phyloP scores from a whole-genome alignment of 176 grass and related monocot genomes.

The Raddia distichophylla region DNA sequence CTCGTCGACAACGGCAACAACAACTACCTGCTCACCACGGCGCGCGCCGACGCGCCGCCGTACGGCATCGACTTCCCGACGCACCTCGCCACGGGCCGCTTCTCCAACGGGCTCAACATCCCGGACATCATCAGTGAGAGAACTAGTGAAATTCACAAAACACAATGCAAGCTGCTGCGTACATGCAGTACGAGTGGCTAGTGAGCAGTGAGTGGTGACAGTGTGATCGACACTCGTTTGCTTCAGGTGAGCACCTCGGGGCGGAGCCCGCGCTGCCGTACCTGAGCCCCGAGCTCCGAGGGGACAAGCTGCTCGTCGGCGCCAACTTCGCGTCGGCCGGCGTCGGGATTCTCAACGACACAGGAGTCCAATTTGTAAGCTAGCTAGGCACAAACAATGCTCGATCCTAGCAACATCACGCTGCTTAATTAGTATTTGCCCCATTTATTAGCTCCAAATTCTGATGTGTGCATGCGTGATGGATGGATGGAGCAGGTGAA shows the following conservation, averaged over 20 bases:
- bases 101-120: constrained; percentile 94
- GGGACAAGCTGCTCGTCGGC: constrained; percentile 82
- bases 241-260: constrained; percentile 77
- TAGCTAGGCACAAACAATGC: neutral
- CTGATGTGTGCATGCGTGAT: neutral
- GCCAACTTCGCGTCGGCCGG: constrained; percentile 97
- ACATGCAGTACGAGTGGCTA: no score
- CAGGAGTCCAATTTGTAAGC: constrained; percentile 86
- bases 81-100: constrained; percentile 70
- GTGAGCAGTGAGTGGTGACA: no score
- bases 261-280: constrained; percentile 66
- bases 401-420: no score
- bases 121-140: constrained; percentile 86
- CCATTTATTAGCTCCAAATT: neutral
- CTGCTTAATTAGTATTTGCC: no score
- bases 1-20: constrained; percentile 98
- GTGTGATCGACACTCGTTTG: neutral
- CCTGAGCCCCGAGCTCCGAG: constrained; percentile 75
- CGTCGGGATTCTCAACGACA: constrained; percentile 93
- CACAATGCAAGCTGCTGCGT: no score
- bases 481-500: constrained; percentile 57
- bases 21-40: constrained; percentile 83
- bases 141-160: no score
- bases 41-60: constrained; percentile 78
- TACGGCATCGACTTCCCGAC: constrained; percentile 91